A percentile compares a stretch with the other conserved stretches of the same genome.
phyloP scores from a whole-genome alignment of 164 flowering plant genomes.

The Umbilicus rupestris region DNA sequence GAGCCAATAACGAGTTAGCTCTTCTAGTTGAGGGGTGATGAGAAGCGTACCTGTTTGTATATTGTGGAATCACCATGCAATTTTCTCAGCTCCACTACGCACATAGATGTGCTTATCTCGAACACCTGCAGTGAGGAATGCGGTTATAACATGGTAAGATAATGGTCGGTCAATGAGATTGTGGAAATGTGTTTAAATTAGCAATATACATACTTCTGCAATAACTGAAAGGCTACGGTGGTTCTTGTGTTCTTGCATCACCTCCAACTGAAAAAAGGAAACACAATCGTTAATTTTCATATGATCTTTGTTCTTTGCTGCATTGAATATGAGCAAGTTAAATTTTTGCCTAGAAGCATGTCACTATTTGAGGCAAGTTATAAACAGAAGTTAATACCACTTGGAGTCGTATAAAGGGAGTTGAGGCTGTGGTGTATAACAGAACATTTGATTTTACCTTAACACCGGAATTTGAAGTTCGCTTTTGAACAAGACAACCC shows the following conservation, averaged over 20 bases:
- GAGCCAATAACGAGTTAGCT: too few relatives aligned
- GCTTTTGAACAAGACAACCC: slow-evolving; percentile 67
- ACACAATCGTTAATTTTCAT: not conserved
- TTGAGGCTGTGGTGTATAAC: not conserved
- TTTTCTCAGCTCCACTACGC: slow-evolving; percentile 86
- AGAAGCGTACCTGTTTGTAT: slow-evolving; percentile 62
- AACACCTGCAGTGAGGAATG: slow-evolving; percentile 43
- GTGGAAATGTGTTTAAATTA: not conserved
- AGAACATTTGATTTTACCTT: not conserved
- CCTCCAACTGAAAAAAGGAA: slow-evolving; percentile 46
- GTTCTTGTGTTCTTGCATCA: slow-evolving; percentile 35
- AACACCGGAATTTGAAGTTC: slow-evolving; percentile 61
- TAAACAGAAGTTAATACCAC: not conserved
- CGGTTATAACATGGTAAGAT: too few relatives aligned
- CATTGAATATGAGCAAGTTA: not conserved
- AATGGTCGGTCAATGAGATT: not conserved
- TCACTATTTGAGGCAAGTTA: not conserved
- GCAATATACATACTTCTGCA: slow-evolving; percentile 50
- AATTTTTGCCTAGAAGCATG: not conserved
- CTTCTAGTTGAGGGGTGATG: not conserved
- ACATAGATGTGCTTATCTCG: slow-evolving; percentile 67
- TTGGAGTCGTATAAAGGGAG: not conserved
- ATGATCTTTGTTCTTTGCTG: not conserved
- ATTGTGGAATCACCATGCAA: slow-evolving; percentile 59
- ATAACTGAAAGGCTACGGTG: slow-evolving; percentile 50